A percentile compares a stretch with the other conserved stretches of the same genome.
Evolutionary conservation across 2,329 filamentous ascomycete genomes (phyloP).

Genomic region (Epichloe typhina): DNA sequence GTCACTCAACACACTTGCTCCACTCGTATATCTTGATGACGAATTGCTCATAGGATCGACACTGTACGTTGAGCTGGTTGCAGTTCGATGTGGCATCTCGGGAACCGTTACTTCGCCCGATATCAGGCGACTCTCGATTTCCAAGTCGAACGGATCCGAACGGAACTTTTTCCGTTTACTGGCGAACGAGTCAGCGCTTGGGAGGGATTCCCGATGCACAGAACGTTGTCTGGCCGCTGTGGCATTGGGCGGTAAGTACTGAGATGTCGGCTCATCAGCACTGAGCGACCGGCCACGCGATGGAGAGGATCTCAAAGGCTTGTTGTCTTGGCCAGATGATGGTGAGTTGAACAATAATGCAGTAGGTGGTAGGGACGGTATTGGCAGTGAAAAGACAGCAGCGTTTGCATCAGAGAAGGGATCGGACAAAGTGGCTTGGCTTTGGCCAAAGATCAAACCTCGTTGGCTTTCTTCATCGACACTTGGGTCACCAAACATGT

Average conservation of each 20-base stretch:
- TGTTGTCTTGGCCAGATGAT: background rate
- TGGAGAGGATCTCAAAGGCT: constrained; percentile 29
- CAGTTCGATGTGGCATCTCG: constrained; percentile 10
- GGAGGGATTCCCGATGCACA: constrained; percentile 25
- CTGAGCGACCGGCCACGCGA: constrained; percentile 34
- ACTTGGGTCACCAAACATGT: background rate
- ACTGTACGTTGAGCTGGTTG: constrained; percentile 29
- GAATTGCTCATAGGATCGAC: constrained; percentile 27
- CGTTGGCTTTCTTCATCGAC: background rate
- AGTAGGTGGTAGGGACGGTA: constrained; percentile 3
- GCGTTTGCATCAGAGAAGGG: constrained; percentile 39
- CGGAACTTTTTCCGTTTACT: constrained; percentile 42
- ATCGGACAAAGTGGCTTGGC: constrained; percentile 12
- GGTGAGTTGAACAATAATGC: background rate
- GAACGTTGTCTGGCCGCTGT: constrained; percentile 20
- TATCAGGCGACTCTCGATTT: constrained; percentile 20
- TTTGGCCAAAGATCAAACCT: background rate
- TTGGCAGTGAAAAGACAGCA: constrained; percentile 14
- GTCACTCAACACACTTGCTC: constrained; percentile 35
- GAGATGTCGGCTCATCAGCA: constrained; percentile 13
- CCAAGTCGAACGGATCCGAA: constrained; percentile 54
- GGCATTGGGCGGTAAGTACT: constrained; percentile 14
- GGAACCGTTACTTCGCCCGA: constrained; percentile 10
- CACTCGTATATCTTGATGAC: constrained; percentile 37
- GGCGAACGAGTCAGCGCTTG: constrained; percentile 30